phyloP scores from a whole-genome alignment of 75 land plant species.

The Adiantum capillusveneris region DNA sequence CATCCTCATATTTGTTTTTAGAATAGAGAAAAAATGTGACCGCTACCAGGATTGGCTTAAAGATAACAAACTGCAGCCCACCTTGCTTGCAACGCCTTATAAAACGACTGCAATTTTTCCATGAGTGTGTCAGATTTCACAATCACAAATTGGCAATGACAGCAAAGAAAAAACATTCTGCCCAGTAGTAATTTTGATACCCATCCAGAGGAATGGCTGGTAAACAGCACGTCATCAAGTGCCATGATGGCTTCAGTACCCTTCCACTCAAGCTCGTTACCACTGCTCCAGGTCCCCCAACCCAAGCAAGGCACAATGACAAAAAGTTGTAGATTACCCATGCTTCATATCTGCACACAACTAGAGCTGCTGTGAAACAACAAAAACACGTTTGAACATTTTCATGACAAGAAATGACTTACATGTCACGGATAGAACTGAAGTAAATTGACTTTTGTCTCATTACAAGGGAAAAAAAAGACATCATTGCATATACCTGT shows the following conservation, averaged over 20 bases:
- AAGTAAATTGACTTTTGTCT: conserved; percentile 64
- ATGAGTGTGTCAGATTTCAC: not conserved
- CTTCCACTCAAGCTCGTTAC: conserved; percentile 80
- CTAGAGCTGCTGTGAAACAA: not conserved
- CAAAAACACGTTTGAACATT: conserved; percentile 2
- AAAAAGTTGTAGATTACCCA: conserved; percentile 98
- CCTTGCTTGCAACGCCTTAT: conserved; percentile 96
- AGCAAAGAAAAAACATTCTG: too few species aligned
- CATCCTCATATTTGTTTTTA: conserved; percentile 81
- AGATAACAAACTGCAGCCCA: conserved; percentile 81
- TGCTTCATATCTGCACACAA: conserved; percentile 82
- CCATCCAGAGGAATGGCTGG: conserved; percentile 91
- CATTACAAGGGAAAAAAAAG: conserved; percentile 72
- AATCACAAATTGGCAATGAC: too few species aligned
- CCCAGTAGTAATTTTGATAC: conserved; percentile 28
- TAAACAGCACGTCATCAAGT: conserved; percentile 93
- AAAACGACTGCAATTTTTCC: conserved; percentile 70
- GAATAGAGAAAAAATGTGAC: conserved; percentile 72
- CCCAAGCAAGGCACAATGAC: conserved; percentile 94
- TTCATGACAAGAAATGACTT: conserved; percentile 23
- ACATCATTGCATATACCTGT: conserved; percentile 92
- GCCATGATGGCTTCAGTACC: conserved; percentile 73
- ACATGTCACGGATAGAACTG: conserved; percentile 93
- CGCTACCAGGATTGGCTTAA: conserved; percentile 83
- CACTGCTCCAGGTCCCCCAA: conserved; percentile 95